phyloP scores from a whole-genome alignment of 371 early-diverging fungal species.

The Saksenaea vasiformis region DNA sequence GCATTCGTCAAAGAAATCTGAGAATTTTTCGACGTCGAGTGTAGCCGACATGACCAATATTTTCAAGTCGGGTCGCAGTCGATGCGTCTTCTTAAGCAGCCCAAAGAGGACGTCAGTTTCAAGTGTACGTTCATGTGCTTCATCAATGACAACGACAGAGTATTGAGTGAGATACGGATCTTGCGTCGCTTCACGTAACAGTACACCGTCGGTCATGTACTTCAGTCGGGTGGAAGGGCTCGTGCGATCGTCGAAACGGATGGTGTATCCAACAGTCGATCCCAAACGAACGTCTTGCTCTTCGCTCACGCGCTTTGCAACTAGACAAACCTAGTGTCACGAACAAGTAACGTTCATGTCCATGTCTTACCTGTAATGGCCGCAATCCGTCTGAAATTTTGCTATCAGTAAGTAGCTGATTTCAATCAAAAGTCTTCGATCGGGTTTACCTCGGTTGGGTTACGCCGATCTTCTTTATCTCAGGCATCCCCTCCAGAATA shows the following conservation, averaged over 20 bases:
- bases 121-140: slow-evolving; percentile 94
- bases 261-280: slow-evolving; percentile 77
- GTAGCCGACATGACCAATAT: slow-evolving; percentile 87
- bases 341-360: neutral
- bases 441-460: slow-evolving; percentile 72
- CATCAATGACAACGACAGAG: slow-evolving; percentile 84
- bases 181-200: slow-evolving; percentile 76
- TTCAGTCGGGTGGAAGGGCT: slow-evolving; percentile 67
- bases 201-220: slow-evolving; percentile 94
- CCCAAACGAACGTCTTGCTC: slow-evolving; percentile 68
- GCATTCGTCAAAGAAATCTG: slow-evolving; percentile 73
- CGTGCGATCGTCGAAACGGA: slow-evolving; percentile 79
- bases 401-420: neutral
- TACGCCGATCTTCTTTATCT: slow-evolving; percentile 60
- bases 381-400: slow-evolving; percentile 75
- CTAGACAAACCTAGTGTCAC: slow-evolving; percentile 25
- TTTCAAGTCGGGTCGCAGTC: slow-evolving; percentile 60
- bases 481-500: slow-evolving; percentile 64
- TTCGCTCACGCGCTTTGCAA: slow-evolving; percentile 82
- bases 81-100: slow-evolving; percentile 66
- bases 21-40: slow-evolving; percentile 72
- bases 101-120: slow-evolving; percentile 95
- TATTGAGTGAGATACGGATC: slow-evolving; percentile 68
- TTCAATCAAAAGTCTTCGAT: neutral
- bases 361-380: slow-evolving; percentile 69